Evolutionary conservation across 1,284 basidiomycete genomes (phyloP), one percentile per base, ranked within the genome.

Genomic region (Cystobasidium slooffiae): DNA sequence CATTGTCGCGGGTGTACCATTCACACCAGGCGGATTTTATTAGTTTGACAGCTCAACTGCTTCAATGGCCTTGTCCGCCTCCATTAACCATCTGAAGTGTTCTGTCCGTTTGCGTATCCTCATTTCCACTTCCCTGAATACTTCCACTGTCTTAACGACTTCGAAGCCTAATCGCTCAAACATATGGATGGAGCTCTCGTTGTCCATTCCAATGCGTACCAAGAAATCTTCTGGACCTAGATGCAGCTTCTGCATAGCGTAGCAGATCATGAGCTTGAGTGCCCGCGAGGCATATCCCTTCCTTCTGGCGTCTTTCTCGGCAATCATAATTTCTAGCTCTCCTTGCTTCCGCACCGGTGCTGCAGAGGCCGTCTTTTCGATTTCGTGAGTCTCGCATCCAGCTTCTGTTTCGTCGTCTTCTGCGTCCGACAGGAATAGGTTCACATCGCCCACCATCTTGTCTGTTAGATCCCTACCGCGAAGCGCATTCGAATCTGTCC

Each of bases 371-470:
- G 55, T 44, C 20, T 59, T 39, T 37, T 16, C n/a, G 55, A 24
- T 49, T 68, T 66, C 41, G 67, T 62, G 41, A 61, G 46, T 1
- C 47, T 88, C 39, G 85, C 85, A 41, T 85, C 82, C 41, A 84
- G 81, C 2, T 78, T 78, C 12, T 18, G 83, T 82, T 10, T 79
- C 76, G 7, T 79, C 80, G 6, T 76, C 76, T 78, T 78, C 4
- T 83, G 83, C 80, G 46, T 49, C 44, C 7, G 89, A 89, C 70
- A 97, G 83, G 82, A 97, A 97, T 39, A 97, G 83, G 81, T 97
- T 97, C 52, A 95, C 93, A 80, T 97, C 94, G 43, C 95, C 95
- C 16, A 93, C 85, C 94, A 97, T 95, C 10, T 85, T 86, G 24
- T 88, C 84, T 5, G 81, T 72, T 77, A 75, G 22, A 24, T 75